A percentile compares a stretch with the other conserved stretches of the same genome.
Evolutionary conservation across 805 yeast species (phyloP).

Genomic region (Ogataea chonburiensis): DNA sequence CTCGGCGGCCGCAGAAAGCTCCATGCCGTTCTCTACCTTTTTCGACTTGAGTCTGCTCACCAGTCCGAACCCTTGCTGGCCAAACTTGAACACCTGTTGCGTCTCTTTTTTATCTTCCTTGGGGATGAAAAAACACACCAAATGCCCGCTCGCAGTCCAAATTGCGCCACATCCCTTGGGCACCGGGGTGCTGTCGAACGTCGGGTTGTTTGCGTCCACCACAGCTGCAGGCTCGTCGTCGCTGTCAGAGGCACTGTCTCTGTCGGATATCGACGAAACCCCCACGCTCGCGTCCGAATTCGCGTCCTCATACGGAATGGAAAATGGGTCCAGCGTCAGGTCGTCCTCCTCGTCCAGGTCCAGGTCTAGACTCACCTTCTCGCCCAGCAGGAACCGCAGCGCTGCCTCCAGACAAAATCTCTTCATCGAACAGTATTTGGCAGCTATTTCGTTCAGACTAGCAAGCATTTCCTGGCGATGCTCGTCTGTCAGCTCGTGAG

Average conservation of each 20-base stretch:
- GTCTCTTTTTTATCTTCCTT: constrained; percentile 44
- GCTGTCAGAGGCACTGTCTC: constrained; percentile 20
- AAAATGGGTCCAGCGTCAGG: constrained; percentile 31
- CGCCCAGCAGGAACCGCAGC: constrained; percentile 78
- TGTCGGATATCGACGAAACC: constrained; percentile 16
- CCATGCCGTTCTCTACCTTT: constrained; percentile 25
- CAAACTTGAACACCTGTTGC: constrained; percentile 44
- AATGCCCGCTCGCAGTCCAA: constrained; percentile 77
- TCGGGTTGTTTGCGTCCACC: constrained; percentile 23
- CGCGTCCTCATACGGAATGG: constrained; percentile 30
- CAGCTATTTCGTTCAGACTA: constrained; percentile 54
- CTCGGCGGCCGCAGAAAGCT: constrained; percentile 16
- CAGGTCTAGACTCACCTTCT: constrained; percentile 51
- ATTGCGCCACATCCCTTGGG: constrained; percentile 93
- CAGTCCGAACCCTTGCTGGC: constrained; percentile 52
- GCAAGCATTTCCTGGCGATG: constrained; percentile 50
- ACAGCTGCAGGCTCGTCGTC: constrained; percentile 26
- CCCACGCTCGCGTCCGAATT: constrained; percentile 29
- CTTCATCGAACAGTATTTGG: constrained; percentile 52
- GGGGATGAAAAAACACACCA: constrained; percentile 79
- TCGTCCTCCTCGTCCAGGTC: constrained; percentile 29
- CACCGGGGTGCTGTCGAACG: constrained; percentile 79
- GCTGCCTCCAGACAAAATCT: constrained; percentile 79
- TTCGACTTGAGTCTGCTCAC: constrained; percentile 32
- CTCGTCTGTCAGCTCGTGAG: constrained; percentile 57